Conservation (phyloP, 441 rosid species). For the Cnidoscolus chayamansa region DNA sequence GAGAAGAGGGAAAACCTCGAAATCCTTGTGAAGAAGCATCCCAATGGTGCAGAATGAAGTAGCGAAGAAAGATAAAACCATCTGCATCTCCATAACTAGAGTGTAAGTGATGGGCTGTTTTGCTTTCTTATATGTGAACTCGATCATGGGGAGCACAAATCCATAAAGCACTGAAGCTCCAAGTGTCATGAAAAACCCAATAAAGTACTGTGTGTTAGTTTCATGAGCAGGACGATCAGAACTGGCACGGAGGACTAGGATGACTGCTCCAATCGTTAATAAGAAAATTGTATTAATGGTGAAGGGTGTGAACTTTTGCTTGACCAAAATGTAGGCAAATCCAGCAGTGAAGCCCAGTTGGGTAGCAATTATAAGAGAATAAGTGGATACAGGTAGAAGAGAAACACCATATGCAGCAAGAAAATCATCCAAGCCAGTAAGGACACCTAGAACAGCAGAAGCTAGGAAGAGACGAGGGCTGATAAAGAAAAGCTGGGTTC, state of each 20-base stretch:
- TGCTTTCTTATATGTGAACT: slow-evolving; percentile 63
- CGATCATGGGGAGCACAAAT: slow-evolving; percentile 51
- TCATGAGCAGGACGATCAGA: slow-evolving; percentile 46
- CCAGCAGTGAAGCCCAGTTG: slow-evolving; percentile 52
- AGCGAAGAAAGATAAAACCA: slow-evolving; percentile 52
- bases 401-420: slow-evolving; percentile 45
- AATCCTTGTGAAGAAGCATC: slow-evolving; percentile 52
- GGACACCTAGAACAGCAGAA: slow-evolving; percentile 37
- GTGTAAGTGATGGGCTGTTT: slow-evolving; percentile 44
- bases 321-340: slow-evolving; percentile 48
- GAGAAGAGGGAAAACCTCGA: slow-evolving; percentile 30
- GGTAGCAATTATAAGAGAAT: slow-evolving; percentile 44
- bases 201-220: slow-evolving; percentile 28
- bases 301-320: slow-evolving; percentile 46
- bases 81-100: slow-evolving; percentile 60
- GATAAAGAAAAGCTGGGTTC: slow-evolving; percentile 28
- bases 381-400: slow-evolving; percentile 47
- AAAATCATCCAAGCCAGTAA: slow-evolving; percentile 48
- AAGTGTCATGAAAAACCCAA: slow-evolving; percentile 48
- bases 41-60: slow-evolving; percentile 44
- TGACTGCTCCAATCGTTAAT: slow-evolving; percentile 34
- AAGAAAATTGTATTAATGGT: slow-evolving; percentile 42
- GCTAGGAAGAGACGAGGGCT: slow-evolving; percentile 36
- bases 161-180: slow-evolving; percentile 55
- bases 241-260: slow-evolving; percentile 38